A percentile compares a stretch with the other conserved stretches of the same genome.
Conservation (phyloP, 2,329 filamentous ascomycete species). For the Furcasterigmium furcatum region DNA sequence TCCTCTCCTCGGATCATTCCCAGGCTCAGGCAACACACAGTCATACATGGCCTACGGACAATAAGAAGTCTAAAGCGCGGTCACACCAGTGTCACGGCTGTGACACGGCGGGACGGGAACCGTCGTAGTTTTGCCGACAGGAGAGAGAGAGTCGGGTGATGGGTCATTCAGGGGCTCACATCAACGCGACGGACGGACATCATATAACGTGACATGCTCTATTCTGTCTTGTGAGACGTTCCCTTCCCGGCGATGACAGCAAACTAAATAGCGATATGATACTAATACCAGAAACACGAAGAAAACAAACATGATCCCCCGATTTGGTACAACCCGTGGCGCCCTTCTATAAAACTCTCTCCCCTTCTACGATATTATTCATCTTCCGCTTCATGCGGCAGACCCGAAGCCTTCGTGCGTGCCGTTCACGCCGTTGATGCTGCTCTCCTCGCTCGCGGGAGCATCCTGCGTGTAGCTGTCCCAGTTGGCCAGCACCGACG, state of each 20-base stretch:
- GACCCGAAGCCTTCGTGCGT: constrained; percentile 36
- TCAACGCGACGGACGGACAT: neutral
- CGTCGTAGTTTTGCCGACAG: too few relatives aligned
- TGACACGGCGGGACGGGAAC: neutral
- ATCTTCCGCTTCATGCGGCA: constrained; percentile 28
- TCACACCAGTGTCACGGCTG: constrained; percentile 1
- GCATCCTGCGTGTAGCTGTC: constrained; percentile 64
- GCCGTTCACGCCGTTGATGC: constrained; percentile 34
- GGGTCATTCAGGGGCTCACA: too few relatives aligned
- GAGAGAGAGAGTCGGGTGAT: too few relatives aligned
- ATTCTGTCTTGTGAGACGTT: neutral
- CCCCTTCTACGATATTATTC: constrained; percentile 9
- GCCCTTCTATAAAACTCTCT: constrained; percentile 8
- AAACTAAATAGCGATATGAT: neutral
- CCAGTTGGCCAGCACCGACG: constrained; percentile 82
- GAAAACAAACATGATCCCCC: neutral
- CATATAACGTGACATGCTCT: neutral
- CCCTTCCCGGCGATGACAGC: neutral
- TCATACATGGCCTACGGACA: neutral
- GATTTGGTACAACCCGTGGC: constrained; percentile 3
- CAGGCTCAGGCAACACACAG: neutral
- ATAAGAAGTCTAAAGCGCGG: neutral
- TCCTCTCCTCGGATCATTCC: too few relatives aligned
- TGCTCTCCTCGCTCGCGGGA: constrained; percentile 24
- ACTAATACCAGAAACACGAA: neutral